These are phyloP conservation scores for Kodamaea jinghongensis DNA, from an alignment of 805 yeast genomes.

Conservation along the genomic window DNA sequence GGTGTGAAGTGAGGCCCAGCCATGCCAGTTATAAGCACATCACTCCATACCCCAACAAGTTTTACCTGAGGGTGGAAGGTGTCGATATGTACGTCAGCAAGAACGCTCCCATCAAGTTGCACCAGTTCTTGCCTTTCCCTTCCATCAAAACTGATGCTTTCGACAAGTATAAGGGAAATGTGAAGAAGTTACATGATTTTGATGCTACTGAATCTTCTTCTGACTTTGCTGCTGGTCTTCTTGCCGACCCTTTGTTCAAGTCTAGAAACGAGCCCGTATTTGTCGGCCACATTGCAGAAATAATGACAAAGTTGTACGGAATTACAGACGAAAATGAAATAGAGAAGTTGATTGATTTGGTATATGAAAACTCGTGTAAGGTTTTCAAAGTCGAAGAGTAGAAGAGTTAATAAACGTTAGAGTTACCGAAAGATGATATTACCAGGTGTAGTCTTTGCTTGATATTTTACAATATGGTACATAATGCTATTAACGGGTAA, in stretches of 20 bases:
- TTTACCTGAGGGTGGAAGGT: slow-evolving; percentile 43
- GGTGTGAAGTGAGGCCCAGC: slow-evolving; percentile 91
- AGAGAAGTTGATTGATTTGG: slow-evolving; percentile 31
- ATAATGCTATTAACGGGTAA: too few species aligned
- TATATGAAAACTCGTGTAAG: slow-evolving; percentile 35
- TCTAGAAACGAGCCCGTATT: slow-evolving; percentile 92
- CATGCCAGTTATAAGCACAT: slow-evolving; percentile 70
- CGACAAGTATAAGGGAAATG: slow-evolving; percentile 26
- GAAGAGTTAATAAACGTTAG: background rate
- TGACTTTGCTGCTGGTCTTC: too few species aligned
- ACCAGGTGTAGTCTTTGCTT: too few species aligned
- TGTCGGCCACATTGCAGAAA: slow-evolving; percentile 73
- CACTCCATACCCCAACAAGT: slow-evolving; percentile 52
- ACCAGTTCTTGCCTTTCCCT: slow-evolving; percentile 59
- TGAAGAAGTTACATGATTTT: slow-evolving; percentile 7
- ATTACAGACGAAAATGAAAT: slow-evolving; percentile 26
- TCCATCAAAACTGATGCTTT: slow-evolving; percentile 64
- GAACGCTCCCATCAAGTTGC: slow-evolving; percentile 30
- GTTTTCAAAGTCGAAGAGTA: slow-evolving; percentile 21
- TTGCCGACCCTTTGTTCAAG: slow-evolving; percentile 55
- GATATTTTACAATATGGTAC: too few species aligned
- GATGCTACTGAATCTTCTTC: background rate
- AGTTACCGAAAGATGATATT: too few species aligned
- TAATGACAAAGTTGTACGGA: slow-evolving; percentile 33
- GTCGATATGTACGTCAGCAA: slow-evolving; percentile 10